phyloP scores from a whole-genome alignment of 495 filamentous ascomycete genomes.

The Xylaria castorea region DNA sequence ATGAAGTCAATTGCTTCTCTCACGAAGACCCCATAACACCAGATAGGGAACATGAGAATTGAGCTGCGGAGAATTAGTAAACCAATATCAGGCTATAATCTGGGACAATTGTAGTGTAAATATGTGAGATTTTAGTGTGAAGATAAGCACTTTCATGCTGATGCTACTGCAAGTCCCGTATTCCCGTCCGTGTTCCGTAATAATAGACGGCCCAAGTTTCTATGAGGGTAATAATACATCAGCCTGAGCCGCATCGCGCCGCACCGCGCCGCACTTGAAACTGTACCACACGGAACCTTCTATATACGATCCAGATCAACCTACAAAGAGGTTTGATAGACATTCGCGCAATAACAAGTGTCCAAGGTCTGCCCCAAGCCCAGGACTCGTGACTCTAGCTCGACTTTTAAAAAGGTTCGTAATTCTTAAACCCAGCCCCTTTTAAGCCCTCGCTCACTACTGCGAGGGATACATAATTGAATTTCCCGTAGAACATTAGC shows the following conservation, averaged over 20 bases:
- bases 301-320: neutral
- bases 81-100: neutral
- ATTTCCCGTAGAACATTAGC: neutral
- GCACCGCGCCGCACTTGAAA: neutral
- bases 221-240: neutral
- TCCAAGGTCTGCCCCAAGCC: neutral
- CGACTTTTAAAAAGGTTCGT: neutral
- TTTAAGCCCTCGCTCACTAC: neutral
- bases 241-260: neutral
- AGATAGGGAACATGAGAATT: neutral
- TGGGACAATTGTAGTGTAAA: neutral
- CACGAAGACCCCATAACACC: neutral
- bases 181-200: neutral
- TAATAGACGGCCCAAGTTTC: neutral
- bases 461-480: neutral
- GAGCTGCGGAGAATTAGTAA: neutral
- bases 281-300: neutral
- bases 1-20: neutral
- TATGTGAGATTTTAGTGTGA: neutral
- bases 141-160: neutral
- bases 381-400: neutral
- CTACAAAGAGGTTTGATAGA: neutral
- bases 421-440: neutral
- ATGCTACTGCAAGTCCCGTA: neutral
- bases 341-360: neutral